Conservation (phyloP, 1,284 basidiomycete species). For the Golubevia sp. region DNA sequence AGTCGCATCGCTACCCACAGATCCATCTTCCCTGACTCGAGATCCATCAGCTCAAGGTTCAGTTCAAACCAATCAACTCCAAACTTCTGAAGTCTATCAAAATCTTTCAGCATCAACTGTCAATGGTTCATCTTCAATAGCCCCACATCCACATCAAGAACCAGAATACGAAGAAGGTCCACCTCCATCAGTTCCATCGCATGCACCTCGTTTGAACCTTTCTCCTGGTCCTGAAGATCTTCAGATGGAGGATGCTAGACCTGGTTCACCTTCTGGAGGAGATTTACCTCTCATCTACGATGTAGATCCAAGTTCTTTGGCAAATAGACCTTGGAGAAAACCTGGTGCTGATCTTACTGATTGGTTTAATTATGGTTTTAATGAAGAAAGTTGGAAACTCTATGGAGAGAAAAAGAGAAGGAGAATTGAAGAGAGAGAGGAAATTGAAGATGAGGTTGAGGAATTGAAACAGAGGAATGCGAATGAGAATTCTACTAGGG, state of each 20-base stretch:
- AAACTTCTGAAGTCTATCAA: neutral
- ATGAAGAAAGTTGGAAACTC: conserved; percentile 48
- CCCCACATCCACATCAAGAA: conserved; percentile 1
- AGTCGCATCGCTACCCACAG: conserved; percentile 1
- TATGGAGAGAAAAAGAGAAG: conserved; percentile 48
- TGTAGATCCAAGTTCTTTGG: conserved; percentile 40
- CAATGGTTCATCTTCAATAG: neutral
- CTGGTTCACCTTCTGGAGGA: neutral
- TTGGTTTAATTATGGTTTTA: conserved; percentile 61
- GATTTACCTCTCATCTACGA: conserved; percentile 31
- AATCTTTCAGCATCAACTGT: neutral
- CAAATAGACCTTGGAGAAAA: conserved; percentile 54
- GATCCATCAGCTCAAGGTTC: neutral
- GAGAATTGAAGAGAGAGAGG: conserved; percentile 15
- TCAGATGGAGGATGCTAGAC: too few species aligned
- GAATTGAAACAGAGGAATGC: too few species aligned
- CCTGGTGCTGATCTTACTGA: conserved; percentile 57
- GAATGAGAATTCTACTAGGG: too few species aligned
- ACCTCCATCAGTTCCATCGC: conserved; percentile 40
- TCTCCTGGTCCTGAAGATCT: conserved; percentile 31
- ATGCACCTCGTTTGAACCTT: conserved; percentile 42
- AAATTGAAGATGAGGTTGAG: too few species aligned
- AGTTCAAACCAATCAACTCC: neutral
- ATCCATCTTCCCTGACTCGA: conserved; percentile 1
- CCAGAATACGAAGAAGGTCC: conserved; percentile 30